Percentiles rank a stretch among this genome's conserved stretches.
These are phyloP conservation scores for Zygosaccharomyces gambellarensis DNA, from an alignment of 805 yeast genomes.

Conservation along the genomic window DNA sequence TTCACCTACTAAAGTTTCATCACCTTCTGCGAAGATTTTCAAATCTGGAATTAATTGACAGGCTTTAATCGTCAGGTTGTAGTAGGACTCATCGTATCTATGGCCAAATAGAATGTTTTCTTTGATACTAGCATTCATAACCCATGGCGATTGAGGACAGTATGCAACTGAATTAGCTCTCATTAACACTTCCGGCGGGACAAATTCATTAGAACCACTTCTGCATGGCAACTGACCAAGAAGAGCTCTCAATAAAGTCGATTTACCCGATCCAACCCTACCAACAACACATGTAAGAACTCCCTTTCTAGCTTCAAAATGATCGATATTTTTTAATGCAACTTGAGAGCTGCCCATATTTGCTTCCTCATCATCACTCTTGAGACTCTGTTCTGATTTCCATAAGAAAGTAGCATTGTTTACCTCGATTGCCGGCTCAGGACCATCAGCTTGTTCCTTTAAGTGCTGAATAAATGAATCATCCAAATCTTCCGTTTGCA, in stretches of 20 bases:
- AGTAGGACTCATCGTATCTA: constrained; percentile 40
- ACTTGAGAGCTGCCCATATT: constrained; percentile 41
- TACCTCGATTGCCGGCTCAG: constrained; percentile 38
- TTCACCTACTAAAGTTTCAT: constrained; percentile 53
- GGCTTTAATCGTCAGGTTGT: constrained; percentile 42
- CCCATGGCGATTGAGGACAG: constrained; percentile 58
- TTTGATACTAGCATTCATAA: constrained; percentile 46
- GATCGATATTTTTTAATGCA: constrained; percentile 45
- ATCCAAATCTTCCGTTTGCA: constrained; percentile 45
- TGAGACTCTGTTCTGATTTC: constrained; percentile 31
- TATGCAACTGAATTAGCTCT: constrained; percentile 44
- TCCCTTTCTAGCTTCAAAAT: constrained; percentile 49
- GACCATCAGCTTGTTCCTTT: constrained; percentile 18
- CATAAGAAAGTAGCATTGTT: constrained; percentile 53
- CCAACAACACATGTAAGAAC: constrained; percentile 59
- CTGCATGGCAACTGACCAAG: constrained; percentile 50
- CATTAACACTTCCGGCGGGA: constrained; percentile 26
- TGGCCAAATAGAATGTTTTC: constrained; percentile 51
- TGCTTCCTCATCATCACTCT: constrained; percentile 41
- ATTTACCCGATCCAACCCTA: constrained; percentile 64
- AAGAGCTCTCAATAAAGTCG: constrained; percentile 50
- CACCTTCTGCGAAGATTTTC: constrained; percentile 47
- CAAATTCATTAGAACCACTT: constrained; percentile 22
- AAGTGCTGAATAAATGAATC: constrained; percentile 31
- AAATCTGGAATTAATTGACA: constrained; percentile 49